Evolutionary conservation across 2,329 filamentous ascomycete species (phyloP), one percentile per base, ranked within the genome.

Genomic region (Penicillium sp.): DNA sequence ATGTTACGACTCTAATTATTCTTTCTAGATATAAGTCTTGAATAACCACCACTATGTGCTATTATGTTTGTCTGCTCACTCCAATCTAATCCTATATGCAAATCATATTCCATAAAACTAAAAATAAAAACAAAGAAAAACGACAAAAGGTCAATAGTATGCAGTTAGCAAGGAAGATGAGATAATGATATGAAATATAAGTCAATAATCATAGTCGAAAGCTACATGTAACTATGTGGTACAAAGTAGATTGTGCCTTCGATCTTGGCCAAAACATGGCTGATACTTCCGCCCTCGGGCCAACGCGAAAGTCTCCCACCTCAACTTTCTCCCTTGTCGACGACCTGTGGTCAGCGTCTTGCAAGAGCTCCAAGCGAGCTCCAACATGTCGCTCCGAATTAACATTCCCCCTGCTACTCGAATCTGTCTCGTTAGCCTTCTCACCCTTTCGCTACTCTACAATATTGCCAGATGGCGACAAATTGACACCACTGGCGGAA

Each of bases 331-430:
- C 37, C 31, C 53, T 48, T 50, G 37, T 49, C 22, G 33, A 51
- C 49, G 38, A 38, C 31, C 50, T 31, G 35, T 45, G 38, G 49
- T 35, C 43, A 31, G 26, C 41, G 41, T 52, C 25, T 41, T 50
- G 51, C 28, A 43, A 31, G 30, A 38, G 51, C 51, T 54, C 51
- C 44, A 40, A 36, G 44, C 47, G 51, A 54, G 51, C 51, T 54
- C 45, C 71, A 88, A 67, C 60, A 84, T 96, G 91, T 83, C 89
- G 67, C 82, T 87, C 51, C 88, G 93, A 79, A 83, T 97, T 77
- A 97, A 95, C 70, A 88, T 97, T 61, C 94, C 94, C 57, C 93
- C 94, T 30, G 85, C 96, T 64, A 97, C 94, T 45, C 88, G 94
- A 61, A 85, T 84, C 66, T 82, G 93, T 53, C 87, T 99, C 66